Base-by-base conservation (phyloP, 192 early-diverging fungal species). In the Globomyces pollinis-pini region DNA sequence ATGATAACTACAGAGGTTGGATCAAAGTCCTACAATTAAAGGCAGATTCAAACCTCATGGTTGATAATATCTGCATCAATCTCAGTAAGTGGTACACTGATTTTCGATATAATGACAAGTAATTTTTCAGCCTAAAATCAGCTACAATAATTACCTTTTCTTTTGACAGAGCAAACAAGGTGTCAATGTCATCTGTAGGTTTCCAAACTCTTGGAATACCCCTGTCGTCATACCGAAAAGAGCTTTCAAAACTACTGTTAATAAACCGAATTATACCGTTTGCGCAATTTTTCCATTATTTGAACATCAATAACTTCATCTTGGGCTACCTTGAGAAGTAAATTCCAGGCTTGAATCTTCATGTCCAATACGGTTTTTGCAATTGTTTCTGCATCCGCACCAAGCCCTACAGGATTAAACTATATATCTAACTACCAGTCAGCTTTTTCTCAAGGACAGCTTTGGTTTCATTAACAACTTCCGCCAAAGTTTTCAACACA, bases 141-240 rank as follows among this genome's bases (percentile, higher is more conserved):
- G n/a, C n/a, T n/a, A n/a, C n/a, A n/a, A n/a, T 9, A 9, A 42
- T 32, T 30, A 2, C 82, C 80, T 12, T 84, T 78, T 60, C 87
- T 18, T 29, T 79, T 2, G 94, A 88, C 30, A 63, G 64, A 32
- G 81, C 76, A 73, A 91, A 99, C 54, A 80, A 78, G 18, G 77
- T 72, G 66, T 99, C 94, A 53, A 99, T 95, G 68, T 95, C 93
- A 70, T 99, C 96, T 23, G 84, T 81, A 2, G 93, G 89, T 52
- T 82, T 86, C 96, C 96, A 99, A 29, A 99, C 87, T 36, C 91
- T 79, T 16, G 96, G 96, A 23, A 98, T 65, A 20, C 94, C 96
- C 33, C 81, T 66, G 2, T 88, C 91, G 60, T 96, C 94, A 65
- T 99, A 99, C 45, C 94, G 69, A 78, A 99, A 99, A 54, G 84